These are phyloP conservation scores for Rhizoctonia solani DNA, from an alignment of 1,284 basidiomycete species.

Conservation along the genomic window DNA sequence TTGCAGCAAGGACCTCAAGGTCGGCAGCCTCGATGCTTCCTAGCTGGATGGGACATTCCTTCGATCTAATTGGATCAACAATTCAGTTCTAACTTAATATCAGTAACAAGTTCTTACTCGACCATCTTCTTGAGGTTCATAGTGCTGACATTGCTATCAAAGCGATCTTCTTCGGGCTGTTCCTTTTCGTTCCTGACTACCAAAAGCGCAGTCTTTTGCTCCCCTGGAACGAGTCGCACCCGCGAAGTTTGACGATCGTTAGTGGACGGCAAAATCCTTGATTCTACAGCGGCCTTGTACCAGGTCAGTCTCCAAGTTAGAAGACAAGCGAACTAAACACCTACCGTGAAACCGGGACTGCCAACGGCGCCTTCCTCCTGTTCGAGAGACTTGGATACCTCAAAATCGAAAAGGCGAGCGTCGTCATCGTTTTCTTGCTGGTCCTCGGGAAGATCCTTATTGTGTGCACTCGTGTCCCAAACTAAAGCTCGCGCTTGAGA, in stretches of 20 bases:
- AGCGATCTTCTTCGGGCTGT: background rate
- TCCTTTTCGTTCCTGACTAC: slow-evolving; percentile 2
- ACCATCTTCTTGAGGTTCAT: background rate
- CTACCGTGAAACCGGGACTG: slow-evolving; percentile 31
- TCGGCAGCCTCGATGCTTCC: background rate
- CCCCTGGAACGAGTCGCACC: slow-evolving; percentile 18
- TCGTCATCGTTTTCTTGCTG: slow-evolving; percentile 51
- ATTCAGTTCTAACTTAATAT: background rate
- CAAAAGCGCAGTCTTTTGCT: slow-evolving; percentile 14
- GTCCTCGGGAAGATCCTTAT: background rate
- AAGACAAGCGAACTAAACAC: background rate
- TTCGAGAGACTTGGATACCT: slow-evolving; percentile 30
- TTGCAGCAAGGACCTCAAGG: background rate
- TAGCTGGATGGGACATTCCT: background rate
- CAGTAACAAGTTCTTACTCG: background rate
- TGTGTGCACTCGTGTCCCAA: slow-evolving; percentile 5
- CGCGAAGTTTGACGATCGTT: background rate
- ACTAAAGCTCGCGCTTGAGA: slow-evolving; percentile 31
- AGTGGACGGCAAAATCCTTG: background rate
- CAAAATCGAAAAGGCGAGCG: slow-evolving; percentile 48
- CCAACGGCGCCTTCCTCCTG: slow-evolving; percentile 31
- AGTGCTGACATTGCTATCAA: background rate
- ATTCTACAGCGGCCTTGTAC: slow-evolving; percentile 3
- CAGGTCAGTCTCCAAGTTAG: background rate
- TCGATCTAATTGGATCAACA: background rate